Conservation (phyloP, 257 asterid genomes). For the Primulina eburnea region DNA sequence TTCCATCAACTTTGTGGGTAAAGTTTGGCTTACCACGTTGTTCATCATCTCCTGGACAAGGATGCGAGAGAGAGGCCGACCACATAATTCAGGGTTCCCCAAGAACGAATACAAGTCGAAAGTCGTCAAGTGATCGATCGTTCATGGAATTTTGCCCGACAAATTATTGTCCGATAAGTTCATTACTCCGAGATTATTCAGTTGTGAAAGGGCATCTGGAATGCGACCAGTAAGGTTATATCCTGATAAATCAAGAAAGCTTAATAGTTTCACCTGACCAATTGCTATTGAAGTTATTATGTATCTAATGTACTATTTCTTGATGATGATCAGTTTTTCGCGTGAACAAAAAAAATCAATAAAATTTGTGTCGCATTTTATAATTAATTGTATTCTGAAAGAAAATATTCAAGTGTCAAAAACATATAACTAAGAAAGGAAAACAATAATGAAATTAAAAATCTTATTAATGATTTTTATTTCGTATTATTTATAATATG, state of each 20-base stretch:
- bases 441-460: no score
- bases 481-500: no score
- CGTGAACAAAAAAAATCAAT: no score
- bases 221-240: slow-evolving; percentile 27
- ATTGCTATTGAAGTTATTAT: background rate
- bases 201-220: slow-evolving; percentile 20
- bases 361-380: no score
- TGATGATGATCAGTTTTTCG: no score
- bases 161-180: slow-evolving; percentile 26
- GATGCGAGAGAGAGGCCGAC: slow-evolving; percentile 18
- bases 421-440: no score
- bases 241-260: slow-evolving; percentile 30
- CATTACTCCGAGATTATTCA: slow-evolving; percentile 9
- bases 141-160: no score
- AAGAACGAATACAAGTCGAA: slow-evolving; percentile 20
- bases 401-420: no score
- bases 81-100: slow-evolving; percentile 29
- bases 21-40: background rate
- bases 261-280: slow-evolving; percentile 19
- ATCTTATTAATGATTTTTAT: no score
- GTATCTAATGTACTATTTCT: no score
- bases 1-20: background rate
- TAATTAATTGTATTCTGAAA: no score
- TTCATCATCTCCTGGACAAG: slow-evolving; percentile 19
- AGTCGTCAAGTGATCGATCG: background rate